These are phyloP conservation scores for Pichiaceae sp. DNA, from an alignment of 1,139 yeast genomes.

Conservation along the genomic window DNA sequence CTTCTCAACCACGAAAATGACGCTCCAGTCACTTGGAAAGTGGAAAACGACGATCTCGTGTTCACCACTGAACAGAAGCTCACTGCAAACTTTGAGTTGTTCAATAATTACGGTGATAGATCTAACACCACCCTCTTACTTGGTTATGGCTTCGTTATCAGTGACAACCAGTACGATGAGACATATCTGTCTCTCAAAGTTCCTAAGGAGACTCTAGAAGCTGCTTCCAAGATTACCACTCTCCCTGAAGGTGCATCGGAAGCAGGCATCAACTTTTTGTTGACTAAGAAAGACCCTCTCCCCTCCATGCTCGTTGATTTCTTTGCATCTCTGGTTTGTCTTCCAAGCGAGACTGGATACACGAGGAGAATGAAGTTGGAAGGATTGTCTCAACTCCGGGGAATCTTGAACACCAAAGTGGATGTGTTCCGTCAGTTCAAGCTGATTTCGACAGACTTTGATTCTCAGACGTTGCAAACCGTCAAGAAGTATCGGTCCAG, in stretches of 20 bases:
- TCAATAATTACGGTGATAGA: conserved; percentile 80
- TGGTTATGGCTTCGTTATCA: conserved; percentile 64
- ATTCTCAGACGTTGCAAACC: conserved; percentile 15
- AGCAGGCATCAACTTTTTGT: conserved; percentile 15
- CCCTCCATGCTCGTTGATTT: conserved; percentile 41
- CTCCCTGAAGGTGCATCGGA: conserved; percentile 39
- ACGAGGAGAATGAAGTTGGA: conserved; percentile 49
- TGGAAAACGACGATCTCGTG: conserved; percentile 19
- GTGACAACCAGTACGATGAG: conserved; percentile 53
- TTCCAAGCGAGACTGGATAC: conserved; percentile 27
- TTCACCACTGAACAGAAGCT: conserved; percentile 19
- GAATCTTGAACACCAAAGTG: conserved; percentile 42
- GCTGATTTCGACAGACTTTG: conserved; percentile 3
- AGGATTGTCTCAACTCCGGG: conserved; percentile 48
- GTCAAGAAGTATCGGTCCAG: conserved; percentile 33
- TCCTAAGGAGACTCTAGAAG: conserved; percentile 11
- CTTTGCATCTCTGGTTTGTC: conserved; percentile 40
- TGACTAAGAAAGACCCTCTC: conserved; percentile 18
- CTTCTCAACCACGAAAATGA: conserved; percentile 62
- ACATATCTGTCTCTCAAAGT: conserved; percentile 34
- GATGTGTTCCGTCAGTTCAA: conserved; percentile 25
- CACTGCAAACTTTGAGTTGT: conserved; percentile 43
- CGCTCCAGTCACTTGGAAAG: conserved; percentile 60
- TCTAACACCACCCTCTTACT: conserved; percentile 68
- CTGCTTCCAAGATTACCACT: conserved; percentile 12